phyloP scores from a whole-genome alignment of 345 rosid genomes.

The Lepidium sativum region DNA sequence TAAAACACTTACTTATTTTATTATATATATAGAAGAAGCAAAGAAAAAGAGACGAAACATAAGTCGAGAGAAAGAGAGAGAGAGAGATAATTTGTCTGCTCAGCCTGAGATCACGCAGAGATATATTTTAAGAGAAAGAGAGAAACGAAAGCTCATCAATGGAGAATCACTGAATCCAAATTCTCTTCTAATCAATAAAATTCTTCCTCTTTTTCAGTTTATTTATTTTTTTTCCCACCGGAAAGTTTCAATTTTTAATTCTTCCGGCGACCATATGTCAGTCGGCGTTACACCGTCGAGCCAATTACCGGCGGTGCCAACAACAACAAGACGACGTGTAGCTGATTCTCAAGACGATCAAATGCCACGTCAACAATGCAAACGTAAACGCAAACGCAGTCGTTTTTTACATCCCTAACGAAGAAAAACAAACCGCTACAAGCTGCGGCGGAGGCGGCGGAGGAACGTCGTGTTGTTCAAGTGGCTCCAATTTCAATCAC shows the following conservation, averaged over 20 bases:
- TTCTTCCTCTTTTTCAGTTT: too few species aligned
- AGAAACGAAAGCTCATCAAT: not conserved
- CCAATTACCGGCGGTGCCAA: slow-evolving; percentile 39
- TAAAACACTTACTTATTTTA: too few species aligned
- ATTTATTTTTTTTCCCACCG: not conserved
- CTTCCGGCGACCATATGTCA: slow-evolving; percentile 36
- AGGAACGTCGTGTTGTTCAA: slow-evolving; percentile 3
- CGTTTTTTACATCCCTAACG: slow-evolving; percentile 22
- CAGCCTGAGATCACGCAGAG: slow-evolving; percentile 15
- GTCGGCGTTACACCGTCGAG: slow-evolving; percentile 46
- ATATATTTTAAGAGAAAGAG: not conserved
- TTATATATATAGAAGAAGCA: not conserved
- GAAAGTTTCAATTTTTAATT: not conserved
- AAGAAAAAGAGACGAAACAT: slow-evolving; percentile 4
- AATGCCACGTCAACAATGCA: slow-evolving; percentile 9
- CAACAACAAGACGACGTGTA: slow-evolving; percentile 73
- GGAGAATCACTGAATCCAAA: not conserved
- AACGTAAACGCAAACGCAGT: slow-evolving; percentile 7
- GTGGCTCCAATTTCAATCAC: slow-evolving; percentile 18
- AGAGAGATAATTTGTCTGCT: slow-evolving; percentile 22
- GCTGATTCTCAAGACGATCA: slow-evolving; percentile 32
- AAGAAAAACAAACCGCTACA: slow-evolving; percentile 27
- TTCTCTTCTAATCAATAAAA: too few species aligned
- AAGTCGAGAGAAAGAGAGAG: not conserved
- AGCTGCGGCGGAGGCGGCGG: slow-evolving; percentile 8